phyloP scores from a whole-genome alignment of 306 rosid genomes.

The Rosa chinensis region DNA sequence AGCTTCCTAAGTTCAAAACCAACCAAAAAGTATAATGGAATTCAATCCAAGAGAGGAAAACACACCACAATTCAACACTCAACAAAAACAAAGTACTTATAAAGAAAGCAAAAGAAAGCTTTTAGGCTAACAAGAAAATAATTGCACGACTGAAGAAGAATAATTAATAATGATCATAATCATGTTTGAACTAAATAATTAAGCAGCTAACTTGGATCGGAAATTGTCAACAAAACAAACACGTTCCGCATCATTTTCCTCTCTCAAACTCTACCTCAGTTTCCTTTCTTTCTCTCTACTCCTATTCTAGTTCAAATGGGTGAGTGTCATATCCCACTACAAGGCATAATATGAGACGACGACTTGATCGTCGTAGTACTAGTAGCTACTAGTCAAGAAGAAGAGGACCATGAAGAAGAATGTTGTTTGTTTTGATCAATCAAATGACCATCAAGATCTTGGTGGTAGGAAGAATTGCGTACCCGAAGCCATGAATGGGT shows the following conservation, averaged over 20 bases:
- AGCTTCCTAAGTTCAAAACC: conserved; percentile 47
- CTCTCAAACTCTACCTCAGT: conserved; percentile 5
- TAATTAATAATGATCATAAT: not conserved
- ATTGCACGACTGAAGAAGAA: conserved; percentile 9
- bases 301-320: conserved; percentile 17
- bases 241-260: conserved; percentile 16
- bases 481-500: conserved; percentile 72
- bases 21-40: conserved; percentile 30
- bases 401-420: conserved; percentile 19
- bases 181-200: conserved; percentile 14
- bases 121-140: conserved; percentile 14
- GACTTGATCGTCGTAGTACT: not conserved
- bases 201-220: not conserved
- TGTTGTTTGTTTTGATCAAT: conserved; percentile 14
- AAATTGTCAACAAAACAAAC: conserved; percentile 8
- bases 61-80: not conserved
- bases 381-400: conserved; percentile 9
- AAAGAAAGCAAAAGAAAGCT: conserved; percentile 11
- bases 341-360: not conserved
- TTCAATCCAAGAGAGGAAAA: conserved; percentile 34
- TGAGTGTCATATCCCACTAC: conserved; percentile 1
- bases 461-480: conserved; percentile 99
- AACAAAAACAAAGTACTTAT: not conserved
- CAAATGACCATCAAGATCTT: conserved; percentile 64
- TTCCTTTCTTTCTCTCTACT: not conserved